These are phyloP conservation scores for Debaryomyces maramus DNA, from an alignment of 805 yeast species.

Conservation along the genomic window DNA sequence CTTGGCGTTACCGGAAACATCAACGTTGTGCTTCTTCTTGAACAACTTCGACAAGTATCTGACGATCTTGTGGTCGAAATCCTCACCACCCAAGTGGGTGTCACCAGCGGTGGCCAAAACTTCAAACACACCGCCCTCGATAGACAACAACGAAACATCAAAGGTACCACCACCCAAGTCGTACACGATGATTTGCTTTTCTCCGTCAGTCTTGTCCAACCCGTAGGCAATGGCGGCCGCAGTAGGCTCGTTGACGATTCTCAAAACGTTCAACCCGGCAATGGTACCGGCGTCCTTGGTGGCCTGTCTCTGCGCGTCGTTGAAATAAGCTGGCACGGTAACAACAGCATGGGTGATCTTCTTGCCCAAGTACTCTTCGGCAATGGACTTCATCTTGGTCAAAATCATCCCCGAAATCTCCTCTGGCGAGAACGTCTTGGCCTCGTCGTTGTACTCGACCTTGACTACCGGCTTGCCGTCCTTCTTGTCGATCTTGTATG, in stretches of 20 bases:
- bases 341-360: slow-evolving; percentile 75
- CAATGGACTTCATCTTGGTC: slow-evolving; percentile 85
- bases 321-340: slow-evolving; percentile 93
- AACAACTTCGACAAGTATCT: slow-evolving; percentile 43
- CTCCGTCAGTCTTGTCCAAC: slow-evolving; percentile 55
- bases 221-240: slow-evolving; percentile 67
- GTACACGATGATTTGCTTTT: slow-evolving; percentile 48
- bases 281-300: slow-evolving; percentile 94
- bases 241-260: slow-evolving; percentile 88
- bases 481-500: slow-evolving; percentile 71
- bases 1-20: slow-evolving; percentile 40
- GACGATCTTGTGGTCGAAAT: slow-evolving; percentile 46
- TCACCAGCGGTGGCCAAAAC: slow-evolving; percentile 51
- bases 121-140: slow-evolving; percentile 50
- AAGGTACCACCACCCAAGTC: slow-evolving; percentile 57
- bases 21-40: slow-evolving; percentile 47
- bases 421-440: slow-evolving; percentile 83
- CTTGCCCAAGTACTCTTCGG: slow-evolving; percentile 37
- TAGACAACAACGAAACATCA: slow-evolving; percentile 76
- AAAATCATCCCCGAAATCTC: slow-evolving; percentile 89
- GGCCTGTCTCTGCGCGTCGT: slow-evolving; percentile 97
- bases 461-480: slow-evolving; percentile 75
- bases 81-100: slow-evolving; percentile 54
- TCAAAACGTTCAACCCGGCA: slow-evolving; percentile 86
- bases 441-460: slow-evolving; percentile 82